Base-by-base conservation (phyloP, 2,329 filamentous ascomycete species). In the Penicillium sp. region DNA sequence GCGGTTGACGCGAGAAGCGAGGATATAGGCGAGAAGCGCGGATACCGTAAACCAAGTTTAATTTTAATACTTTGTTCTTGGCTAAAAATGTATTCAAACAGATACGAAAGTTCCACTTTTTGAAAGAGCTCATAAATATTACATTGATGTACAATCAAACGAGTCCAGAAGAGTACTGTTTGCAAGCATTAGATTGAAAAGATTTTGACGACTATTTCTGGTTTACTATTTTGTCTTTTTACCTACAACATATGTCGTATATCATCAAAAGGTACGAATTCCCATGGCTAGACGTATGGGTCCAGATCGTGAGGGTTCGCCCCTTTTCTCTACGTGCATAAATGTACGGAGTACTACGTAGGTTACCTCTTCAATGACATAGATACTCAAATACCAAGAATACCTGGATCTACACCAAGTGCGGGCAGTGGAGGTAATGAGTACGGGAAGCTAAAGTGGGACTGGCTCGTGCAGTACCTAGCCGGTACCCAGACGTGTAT, bases 1-100 rank as follows among this genome's bases (percentile, higher is more conserved):
- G 62, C 52, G 62, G 62, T 68, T 70, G 61, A 61, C 70, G 69
- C 70, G 60, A 62, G 64, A 71, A 70, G 68, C 69, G 68, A 72
- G 60, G 46, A 55, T 49, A 55, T 62, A 69, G 64, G 54, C 66
- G 47, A 67, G 59, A 62, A 59, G 51, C 56, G 62, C 61, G 50
- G 16, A 18, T 39, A n/a, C 35, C 16, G 23, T 43, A 38, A 30
- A 46, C 19, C 30, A 41, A 23, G 3, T 16, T 18, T 36, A 41
- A 47, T 32, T 35, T 18, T 26, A 55, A 56, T 23, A 23, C 23
- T 23, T 23, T 23, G 3, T 23, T 23, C 5, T 23, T 23, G 5
- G 23, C 23, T 23, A 23, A 23, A 23, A 23, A 3, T 3, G 23
- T 23, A 23, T 23, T 23, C 23, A 23, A 23, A 23, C 23, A 23